A percentile compares a stretch with the other conserved stretches of the same genome.
phyloP scores from a whole-genome alignment of 78 protist species.

The Tieghemostelium lacteum region DNA sequence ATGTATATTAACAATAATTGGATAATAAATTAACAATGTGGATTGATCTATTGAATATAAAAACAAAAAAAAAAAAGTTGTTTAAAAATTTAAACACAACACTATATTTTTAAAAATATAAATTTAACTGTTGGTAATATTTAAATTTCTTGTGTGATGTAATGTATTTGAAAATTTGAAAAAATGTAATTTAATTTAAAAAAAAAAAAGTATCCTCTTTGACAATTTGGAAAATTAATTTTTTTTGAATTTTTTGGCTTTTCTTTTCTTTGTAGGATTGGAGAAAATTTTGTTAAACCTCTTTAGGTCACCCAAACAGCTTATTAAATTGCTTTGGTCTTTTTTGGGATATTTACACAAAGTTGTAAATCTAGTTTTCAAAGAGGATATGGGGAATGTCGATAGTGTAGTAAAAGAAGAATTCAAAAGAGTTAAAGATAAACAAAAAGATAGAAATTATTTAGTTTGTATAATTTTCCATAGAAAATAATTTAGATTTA shows the following conservation, averaged over 20 bases:
- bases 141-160: background rate
- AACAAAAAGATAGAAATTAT: slow-evolving; percentile 4
- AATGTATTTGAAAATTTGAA: background rate
- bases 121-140: background rate
- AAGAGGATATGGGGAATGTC: slow-evolving; percentile 59
- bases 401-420: slow-evolving; percentile 16
- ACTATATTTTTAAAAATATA: too few relatives aligned
- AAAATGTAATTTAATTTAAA: too few relatives aligned
- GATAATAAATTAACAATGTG: too few relatives aligned
- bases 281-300: background rate
- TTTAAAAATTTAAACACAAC: too few relatives aligned
- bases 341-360: background rate
- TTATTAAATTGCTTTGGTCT: background rate
- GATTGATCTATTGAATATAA: too few relatives aligned
- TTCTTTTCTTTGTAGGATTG: background rate
- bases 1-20: too few relatives aligned
- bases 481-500: background rate
- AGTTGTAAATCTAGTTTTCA: too few relatives aligned
- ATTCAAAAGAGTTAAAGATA: slow-evolving; percentile 16
- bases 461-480: background rate
- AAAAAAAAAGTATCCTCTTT: background rate
- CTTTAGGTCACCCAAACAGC: too few relatives aligned
- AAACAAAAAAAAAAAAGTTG: too few relatives aligned
- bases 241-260: background rate
- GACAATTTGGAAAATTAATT: too few relatives aligned